Evolutionary conservation across 2,329 filamentous ascomycete species (phyloP), one percentile per base, ranked within the genome.

Genomic region (Peltaster fructicola): DNA sequence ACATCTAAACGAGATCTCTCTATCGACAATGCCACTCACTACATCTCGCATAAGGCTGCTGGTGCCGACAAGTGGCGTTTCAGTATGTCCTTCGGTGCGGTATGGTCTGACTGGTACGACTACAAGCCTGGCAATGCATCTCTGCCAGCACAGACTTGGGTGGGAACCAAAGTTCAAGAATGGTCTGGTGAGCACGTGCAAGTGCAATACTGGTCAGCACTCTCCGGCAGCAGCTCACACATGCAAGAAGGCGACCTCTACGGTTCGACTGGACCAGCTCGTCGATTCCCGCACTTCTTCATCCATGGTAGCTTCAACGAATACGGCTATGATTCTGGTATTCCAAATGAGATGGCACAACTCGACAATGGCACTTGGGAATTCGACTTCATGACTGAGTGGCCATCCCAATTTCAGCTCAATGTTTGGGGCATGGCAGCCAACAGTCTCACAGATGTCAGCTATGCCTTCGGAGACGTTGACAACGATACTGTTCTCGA

Each of bases 351-450:
- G 5, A 61, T 73, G 50, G 40, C 51, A 11, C 55, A 65, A 21
- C 51, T 56, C 15, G 47, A 52, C 5, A 44, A 48, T 11, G 54
- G 67, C 25, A 47, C 51, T 3, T 75, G 71, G 71, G 50, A 55
- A 11, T 65, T 63, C 36, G 56, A 67, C 33, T 67, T 73, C 30
- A 63, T 72, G 57, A 54, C 59, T 3, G 70, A 75, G 39, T 75
- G 67, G 61, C 70, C 70, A 5, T 60, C 63, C 3, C 50, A 61
- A 23, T 61, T 68, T 28, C 68, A 73, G 38, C 49, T 73, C 30
- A 75, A 73, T 35, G 56, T 71, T 4, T 75, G 71, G 70, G 71
- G 70, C 25, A 67, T 73, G 42, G 69, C 73, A 37, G 59, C 62
- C 1, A 61, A 73, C 43, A 67, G 68, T 11, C 50, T 63, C 35